Evolutionary conservation across 2,329 filamentous ascomycete species (phyloP), one percentile per base, ranked within the genome.

Genomic region (Phialocephala sp.): DNA sequence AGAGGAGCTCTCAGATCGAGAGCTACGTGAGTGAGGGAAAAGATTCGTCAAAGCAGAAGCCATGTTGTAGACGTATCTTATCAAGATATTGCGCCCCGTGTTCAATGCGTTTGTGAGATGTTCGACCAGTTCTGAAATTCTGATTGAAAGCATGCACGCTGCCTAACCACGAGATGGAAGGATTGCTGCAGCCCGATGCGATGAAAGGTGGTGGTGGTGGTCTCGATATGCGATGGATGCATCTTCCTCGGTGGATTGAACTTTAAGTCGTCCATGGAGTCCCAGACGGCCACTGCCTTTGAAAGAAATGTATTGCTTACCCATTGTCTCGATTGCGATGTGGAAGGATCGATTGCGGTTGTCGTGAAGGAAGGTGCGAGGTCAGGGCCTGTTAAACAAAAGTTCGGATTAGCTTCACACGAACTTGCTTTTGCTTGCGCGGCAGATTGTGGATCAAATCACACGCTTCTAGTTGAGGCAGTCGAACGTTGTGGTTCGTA

Each of bases 331-430:
- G 66, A 69, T 60, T 73, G 59, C 47, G 69, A 68, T 70, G 60
- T 62, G 72, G 72, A 74, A 76, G 65, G 73, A 69, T 70, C 72
- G 72, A 73, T 69, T 55, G 68, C 59, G 61, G 72, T 77, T 77
- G 63, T 69, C 57, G 63, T 60, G 47, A 67, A 60, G 66, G 69
- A 63, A 73, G 68, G 70, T 66, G 60, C 64, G 66, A 69, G 62
- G 65, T 64, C 52, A 59, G 59, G 61, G 36, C 71, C 69, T 72
- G 54, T 56, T 39, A 50, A 55, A 55, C 41, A 47, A 61, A 62
- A 54, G 62, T 37, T 65, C 27, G 61, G 56, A 67, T 74, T 72
- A 73, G 72, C 71, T 68, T 71, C 27, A 58, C 62, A 56, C 62
- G 64, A 55, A 57, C 14, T 55, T 66, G 57, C 52, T 56, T 45